Conservation (phyloP, 306 rosid species). For the Astragalus glycyphyllos region DNA sequence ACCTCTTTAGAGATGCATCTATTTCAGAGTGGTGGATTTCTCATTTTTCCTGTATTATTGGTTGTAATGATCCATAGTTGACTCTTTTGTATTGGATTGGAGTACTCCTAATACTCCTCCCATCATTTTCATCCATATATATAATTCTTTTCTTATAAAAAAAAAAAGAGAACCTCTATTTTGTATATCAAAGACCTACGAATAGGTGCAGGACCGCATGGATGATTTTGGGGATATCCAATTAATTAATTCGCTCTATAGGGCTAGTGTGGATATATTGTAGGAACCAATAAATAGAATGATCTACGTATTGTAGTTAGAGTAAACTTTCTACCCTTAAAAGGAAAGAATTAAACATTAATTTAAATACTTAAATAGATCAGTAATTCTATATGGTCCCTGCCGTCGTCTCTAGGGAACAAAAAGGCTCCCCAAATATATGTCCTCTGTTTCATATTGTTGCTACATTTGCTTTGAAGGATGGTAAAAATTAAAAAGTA, state of each 20-base stretch:
- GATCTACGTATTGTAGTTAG: conserved; percentile 36
- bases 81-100: too few relatives aligned
- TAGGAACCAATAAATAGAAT: conserved; percentile 47
- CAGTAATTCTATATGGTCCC: conserved; percentile 36
- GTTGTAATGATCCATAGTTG: too few relatives aligned
- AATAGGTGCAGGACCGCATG: conserved; percentile 39
- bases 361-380: conserved; percentile 30
- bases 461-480: conserved; percentile 49
- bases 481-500: conserved; percentile 32
- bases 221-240: conserved; percentile 34
- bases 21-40: too few relatives aligned
- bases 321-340: conserved; percentile 44
- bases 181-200: too few relatives aligned
- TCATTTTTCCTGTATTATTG: too few relatives aligned
- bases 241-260: conserved; percentile 11
- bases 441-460: conserved; percentile 38
- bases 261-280: conserved; percentile 25
- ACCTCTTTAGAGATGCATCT: too few relatives aligned
- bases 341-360: conserved; percentile 42
- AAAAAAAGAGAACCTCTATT: too few relatives aligned
- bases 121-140: too few relatives aligned
- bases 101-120: too few relatives aligned
- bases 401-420: conserved; percentile 35
- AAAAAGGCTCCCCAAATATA: conserved; percentile 37
- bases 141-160: too few relatives aligned